Percentiles rank a stretch among this genome's conserved stretches.
Conservation (phyloP, 2,329 filamentous ascomycete species). For the Pezicula radicicola region DNA sequence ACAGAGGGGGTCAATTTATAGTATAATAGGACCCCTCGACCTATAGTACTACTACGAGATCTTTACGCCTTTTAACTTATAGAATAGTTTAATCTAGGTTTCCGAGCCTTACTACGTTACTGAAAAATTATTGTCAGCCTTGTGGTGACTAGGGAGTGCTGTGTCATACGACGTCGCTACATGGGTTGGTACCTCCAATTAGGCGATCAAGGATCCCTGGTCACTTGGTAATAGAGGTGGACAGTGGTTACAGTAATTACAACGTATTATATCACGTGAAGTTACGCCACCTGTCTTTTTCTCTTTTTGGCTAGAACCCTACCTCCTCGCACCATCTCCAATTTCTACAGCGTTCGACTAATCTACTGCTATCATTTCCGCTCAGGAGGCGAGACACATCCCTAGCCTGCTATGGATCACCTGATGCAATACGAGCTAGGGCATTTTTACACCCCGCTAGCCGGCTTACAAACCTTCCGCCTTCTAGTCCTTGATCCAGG, state of each 20-base stretch:
- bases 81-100: constrained; percentile 1
- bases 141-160: constrained; percentile 4
- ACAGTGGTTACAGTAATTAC: not conserved
- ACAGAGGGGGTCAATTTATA: constrained; percentile 4
- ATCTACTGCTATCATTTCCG: too few relatives aligned
- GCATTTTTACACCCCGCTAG: too few relatives aligned
- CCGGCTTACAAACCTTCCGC: too few relatives aligned
- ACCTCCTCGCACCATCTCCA: too few relatives aligned
- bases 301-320: too few relatives aligned
- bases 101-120: not conserved
- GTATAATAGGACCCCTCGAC: constrained; percentile 1
- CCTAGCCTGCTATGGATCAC: too few relatives aligned
- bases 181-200: constrained; percentile 8
- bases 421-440: too few relatives aligned
- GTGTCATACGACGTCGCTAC: constrained; percentile 8
- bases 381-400: too few relatives aligned
- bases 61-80: not conserved
- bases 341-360: too few relatives aligned
- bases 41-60: not conserved
- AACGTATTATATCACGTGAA: too few relatives aligned
- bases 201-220: not conserved
- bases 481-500: constrained; percentile 1
- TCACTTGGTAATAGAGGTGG: not conserved
- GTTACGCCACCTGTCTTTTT: too few relatives aligned
- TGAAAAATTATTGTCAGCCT: constrained; percentile 10